Conservation (phyloP, 2,329 filamentous ascomycete species). For the Teratosphaeria nubilosa region DNA sequence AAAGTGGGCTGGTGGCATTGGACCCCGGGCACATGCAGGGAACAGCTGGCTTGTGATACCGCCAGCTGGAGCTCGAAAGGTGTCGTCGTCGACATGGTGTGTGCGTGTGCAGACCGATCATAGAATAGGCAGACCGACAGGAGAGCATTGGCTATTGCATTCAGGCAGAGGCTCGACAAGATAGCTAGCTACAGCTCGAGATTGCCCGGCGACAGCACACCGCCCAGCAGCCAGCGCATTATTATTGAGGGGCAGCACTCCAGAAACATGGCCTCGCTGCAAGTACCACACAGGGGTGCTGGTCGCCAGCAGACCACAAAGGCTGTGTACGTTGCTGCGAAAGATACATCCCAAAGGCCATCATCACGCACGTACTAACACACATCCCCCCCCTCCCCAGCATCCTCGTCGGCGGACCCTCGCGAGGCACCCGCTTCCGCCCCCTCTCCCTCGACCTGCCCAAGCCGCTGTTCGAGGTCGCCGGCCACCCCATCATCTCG, state of each 20-base stretch:
- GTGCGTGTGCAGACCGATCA: background rate
- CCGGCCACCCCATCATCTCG: constrained; percentile 95
- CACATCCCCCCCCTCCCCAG: background rate
- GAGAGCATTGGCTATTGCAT: background rate
- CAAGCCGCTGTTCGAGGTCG: constrained; percentile 98
- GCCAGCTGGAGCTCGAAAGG: background rate
- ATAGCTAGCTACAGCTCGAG: background rate
- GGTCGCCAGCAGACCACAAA: constrained; percentile 59
- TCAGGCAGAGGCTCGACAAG: background rate
- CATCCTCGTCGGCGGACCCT: constrained; percentile 79
- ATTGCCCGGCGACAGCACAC: background rate
- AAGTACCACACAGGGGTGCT: constrained; percentile 22
- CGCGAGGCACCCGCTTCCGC: constrained; percentile 88
- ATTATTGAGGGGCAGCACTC: background rate
- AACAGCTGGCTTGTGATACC: background rate
- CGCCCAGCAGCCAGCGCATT: background rate
- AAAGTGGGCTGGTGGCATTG: background rate
- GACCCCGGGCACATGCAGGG: background rate
- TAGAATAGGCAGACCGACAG: background rate
- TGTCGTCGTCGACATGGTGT: background rate
- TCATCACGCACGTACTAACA: background rate
- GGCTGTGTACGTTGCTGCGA: constrained; percentile 59
- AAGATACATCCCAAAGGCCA: constrained; percentile 6
- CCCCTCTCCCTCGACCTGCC: constrained; percentile 71
- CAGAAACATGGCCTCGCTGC: constrained; percentile 15